These are phyloP conservation scores for Populus tomentosa DNA, from an alignment of 441 rosid genomes.

Conservation along the genomic window DNA sequence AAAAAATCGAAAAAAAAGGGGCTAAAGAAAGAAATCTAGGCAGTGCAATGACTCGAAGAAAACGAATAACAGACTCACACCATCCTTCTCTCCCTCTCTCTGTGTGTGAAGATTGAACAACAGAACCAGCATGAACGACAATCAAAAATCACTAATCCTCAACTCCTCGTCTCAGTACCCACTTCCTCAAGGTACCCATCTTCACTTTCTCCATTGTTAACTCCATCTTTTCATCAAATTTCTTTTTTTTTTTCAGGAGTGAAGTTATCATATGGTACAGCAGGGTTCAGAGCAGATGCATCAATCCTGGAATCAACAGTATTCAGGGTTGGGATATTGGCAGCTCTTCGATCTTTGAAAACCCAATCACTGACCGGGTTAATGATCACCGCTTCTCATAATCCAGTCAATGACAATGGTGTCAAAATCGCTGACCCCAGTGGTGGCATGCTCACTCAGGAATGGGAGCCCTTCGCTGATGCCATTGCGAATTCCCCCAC, in stretches of 20 bases:
- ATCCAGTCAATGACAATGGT: constrained; percentile 72
- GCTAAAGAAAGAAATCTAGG: too few species aligned
- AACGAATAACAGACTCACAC: not conserved
- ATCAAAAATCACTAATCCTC: constrained; percentile 45
- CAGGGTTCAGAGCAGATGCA: constrained; percentile 86
- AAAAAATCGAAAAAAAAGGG: too few species aligned
- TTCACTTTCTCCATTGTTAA: not conserved
- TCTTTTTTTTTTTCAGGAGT: constrained; percentile 30
- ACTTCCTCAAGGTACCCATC: constrained; percentile 41
- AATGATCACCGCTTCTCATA: constrained; percentile 96
- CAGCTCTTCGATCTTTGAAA: constrained; percentile 77
- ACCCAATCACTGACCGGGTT: constrained; percentile 63
- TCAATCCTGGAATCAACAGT: constrained; percentile 67
- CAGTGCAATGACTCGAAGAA: not conserved
- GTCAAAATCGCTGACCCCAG: constrained; percentile 79
- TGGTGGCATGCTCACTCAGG: constrained; percentile 87
- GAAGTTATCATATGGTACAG: constrained; percentile 73
- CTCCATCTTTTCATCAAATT: not conserved
- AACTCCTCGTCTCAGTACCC: constrained; percentile 44
- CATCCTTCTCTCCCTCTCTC: not conserved
- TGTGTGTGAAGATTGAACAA: not conserved
- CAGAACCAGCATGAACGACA: constrained; percentile 46
- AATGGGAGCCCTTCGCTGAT: constrained; percentile 94
- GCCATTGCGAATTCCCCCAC: constrained; percentile 67
- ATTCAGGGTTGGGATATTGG: constrained; percentile 70